Evolutionary conservation across 345 rosid genomes (phyloP).

Genomic region (Citrus medica): DNA sequence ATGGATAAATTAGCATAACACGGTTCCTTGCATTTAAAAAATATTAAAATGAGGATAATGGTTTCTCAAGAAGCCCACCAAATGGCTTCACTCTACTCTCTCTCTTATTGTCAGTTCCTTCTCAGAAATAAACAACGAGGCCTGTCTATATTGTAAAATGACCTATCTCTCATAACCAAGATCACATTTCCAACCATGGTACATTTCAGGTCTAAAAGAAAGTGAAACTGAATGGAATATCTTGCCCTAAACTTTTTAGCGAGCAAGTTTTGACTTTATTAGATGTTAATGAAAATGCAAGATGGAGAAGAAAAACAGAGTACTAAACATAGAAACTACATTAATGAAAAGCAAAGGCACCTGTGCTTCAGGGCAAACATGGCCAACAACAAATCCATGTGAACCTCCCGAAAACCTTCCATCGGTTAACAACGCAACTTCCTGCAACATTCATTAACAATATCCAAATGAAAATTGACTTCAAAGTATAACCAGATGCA

Average conservation of each 20-base stretch:
- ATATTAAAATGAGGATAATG: neutral
- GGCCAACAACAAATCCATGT: constrained; percentile 99
- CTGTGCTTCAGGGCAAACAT: constrained; percentile 98
- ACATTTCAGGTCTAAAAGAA: neutral
- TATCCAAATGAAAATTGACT: constrained; percentile 5
- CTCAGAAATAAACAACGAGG: neutral
- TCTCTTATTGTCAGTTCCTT: neutral
- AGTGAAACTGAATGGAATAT: neutral
- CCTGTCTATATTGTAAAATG: neutral
- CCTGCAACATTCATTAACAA: constrained; percentile 48
- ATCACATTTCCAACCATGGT: neutral
- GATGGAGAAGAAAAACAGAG: neutral
- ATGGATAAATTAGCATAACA: neutral
- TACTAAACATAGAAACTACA: neutral
- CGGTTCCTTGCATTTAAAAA: neutral
- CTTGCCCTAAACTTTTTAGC: neutral
- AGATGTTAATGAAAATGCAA: neutral
- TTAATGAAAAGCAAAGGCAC: constrained; percentile 30
- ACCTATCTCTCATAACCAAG: neutral
- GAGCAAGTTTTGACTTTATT: neutral
- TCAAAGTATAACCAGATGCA: neutral
- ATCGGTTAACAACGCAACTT: constrained; percentile 89
- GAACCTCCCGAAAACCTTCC: constrained; percentile 99
- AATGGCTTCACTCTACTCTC: neutral
- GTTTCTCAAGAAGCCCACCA: neutral